Evolutionary conservation across 148 eudicot genomes (phyloP).

Genomic region (Rhododendron simsii): DNA sequence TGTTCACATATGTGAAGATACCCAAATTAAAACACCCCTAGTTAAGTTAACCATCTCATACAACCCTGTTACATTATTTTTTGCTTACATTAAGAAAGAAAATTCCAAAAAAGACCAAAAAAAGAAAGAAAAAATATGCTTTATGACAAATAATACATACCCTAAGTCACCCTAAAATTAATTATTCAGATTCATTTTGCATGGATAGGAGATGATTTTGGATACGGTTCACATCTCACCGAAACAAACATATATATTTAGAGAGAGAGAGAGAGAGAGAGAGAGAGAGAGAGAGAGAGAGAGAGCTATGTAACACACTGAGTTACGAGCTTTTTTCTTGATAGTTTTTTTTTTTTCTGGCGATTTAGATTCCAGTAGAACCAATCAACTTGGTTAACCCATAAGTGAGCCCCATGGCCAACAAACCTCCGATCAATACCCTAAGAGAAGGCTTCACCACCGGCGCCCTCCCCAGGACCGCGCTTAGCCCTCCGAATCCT

Average conservation of each 20-base stretch:
- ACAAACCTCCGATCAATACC: constrained; percentile 43
- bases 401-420: constrained; percentile 41
- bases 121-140: not conserved
- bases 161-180: not conserved
- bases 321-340: too few relatives aligned
- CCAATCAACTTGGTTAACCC: constrained; percentile 31
- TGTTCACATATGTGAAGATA: not conserved
- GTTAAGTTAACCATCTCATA: not conserved
- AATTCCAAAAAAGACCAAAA: not conserved
- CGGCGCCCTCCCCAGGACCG: constrained; percentile 12
- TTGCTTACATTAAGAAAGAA: not conserved
- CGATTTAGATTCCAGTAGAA: constrained; percentile 4
- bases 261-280: too few relatives aligned
- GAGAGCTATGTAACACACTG: too few relatives aligned
- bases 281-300: too few relatives aligned
- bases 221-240: too few relatives aligned
- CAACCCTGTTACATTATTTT: not conserved
- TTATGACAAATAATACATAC: not conserved
- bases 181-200: not conserved
- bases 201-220: not conserved
- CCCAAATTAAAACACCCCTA: not conserved
- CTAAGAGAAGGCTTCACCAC: constrained; percentile 20
- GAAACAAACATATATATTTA: too few relatives aligned
- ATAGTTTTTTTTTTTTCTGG: too few relatives aligned
- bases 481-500: constrained; percentile 18